Evolutionary conservation across 2,329 filamentous ascomycete species (phyloP), one percentile per base, ranked within the genome.

Genomic region (Immersiporthe knoxdaviesiana): DNA sequence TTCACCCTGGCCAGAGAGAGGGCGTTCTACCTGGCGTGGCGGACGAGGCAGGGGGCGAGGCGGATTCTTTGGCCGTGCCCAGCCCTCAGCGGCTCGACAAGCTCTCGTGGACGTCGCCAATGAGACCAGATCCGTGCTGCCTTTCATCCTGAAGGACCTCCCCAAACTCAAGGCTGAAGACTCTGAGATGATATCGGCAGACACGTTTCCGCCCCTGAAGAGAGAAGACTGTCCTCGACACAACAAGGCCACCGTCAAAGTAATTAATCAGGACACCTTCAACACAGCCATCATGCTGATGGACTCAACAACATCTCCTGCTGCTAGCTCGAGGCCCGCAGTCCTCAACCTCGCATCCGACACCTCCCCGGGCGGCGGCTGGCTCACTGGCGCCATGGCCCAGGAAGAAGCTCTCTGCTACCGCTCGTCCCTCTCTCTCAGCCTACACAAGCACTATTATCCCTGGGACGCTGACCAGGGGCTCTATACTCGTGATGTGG

Each of bases 331-430:
- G 5, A 76, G 78, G 10, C 83, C 90, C n/a, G 86, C 84, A 41
- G 83, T 91, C 32, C 80, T 92, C 69, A 92, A 92, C 74, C 87
- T 91, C 79, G 90, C 90, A 21, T 91, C 87, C 64, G 82, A 86
- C 61, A 73, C 77, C 3, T 77, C 74, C 18, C 83, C 87, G 0
- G 90, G 90, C n/a, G 90, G 90, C 27, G 89, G 88, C 24, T 92
- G 89, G 84, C 75, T 84, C 5, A 83, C 82, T 50, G 90, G 90
- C 47, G 82, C 88, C 67, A 78, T 86, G 39, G 90, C 90, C 0
- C 90, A 92, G 77, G 90, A 92, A 78, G 90, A 92, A 79, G 84
- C 86, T 2, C 82, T 92, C 8, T 92, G 89, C 78, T 90, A 88
- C 75, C 85, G 90, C 58, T 87, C 84, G 60, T 85, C 86, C 0